These are phyloP conservation scores for Stephania yunnanensis DNA, from an alignment of 164 flowering plant species.

Conservation along the genomic window DNA sequence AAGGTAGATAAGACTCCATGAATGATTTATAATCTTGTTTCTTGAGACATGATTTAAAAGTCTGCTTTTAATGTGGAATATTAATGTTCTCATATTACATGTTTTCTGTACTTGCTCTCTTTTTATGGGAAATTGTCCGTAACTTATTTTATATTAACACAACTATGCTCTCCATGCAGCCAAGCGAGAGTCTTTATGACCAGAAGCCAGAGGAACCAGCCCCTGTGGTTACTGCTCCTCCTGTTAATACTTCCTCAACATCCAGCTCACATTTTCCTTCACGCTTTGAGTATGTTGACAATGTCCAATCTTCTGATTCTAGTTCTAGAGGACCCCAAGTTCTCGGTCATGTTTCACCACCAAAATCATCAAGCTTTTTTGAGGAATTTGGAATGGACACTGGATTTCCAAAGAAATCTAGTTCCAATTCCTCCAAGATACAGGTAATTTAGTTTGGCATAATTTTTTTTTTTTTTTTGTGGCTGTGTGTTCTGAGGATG, in stretches of 20 bases:
- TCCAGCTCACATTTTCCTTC: conserved; percentile 47
- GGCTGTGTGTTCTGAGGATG: neutral
- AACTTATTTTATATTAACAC: neutral
- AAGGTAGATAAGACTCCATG: conserved; percentile 42
- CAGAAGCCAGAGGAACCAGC: conserved; percentile 92
- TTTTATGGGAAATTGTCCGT: no score
- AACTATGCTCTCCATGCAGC: conserved; percentile 37
- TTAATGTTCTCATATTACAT: neutral
- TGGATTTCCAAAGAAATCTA: conserved; percentile 57
- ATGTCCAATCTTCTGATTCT: conserved; percentile 41
- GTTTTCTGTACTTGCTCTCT: no score
- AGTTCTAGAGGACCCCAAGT: conserved; percentile 52
- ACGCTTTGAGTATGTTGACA: conserved; percentile 85
- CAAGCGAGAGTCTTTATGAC: conserved; percentile 87
- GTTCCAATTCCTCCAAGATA: conserved; percentile 58
- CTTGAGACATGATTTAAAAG: neutral
- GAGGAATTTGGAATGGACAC: conserved; percentile 89
- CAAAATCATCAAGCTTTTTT: conserved; percentile 82
- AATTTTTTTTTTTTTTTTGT: neutral
- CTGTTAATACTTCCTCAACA: conserved; percentile 35
- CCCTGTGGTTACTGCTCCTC: conserved; percentile 43
- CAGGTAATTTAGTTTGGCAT: conserved; percentile 41
- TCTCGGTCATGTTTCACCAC: conserved; percentile 76
- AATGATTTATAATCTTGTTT: no score
- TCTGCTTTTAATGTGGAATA: neutral